Conservation (phyloP, 1,284 basidiomycete species). For the Tilletia indica region DNA sequence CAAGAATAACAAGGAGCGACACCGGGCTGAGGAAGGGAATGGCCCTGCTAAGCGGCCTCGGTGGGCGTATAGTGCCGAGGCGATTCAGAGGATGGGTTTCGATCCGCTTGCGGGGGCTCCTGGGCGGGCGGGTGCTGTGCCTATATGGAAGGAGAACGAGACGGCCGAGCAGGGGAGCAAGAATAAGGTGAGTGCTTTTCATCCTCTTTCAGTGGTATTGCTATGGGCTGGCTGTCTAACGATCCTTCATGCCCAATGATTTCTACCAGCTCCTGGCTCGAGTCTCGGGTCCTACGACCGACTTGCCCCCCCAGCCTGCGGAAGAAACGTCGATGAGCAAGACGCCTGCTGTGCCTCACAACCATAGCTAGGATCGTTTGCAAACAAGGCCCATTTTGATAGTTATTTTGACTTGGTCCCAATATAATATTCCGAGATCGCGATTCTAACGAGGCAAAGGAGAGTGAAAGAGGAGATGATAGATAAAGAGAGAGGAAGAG, state of each 20-base stretch:
- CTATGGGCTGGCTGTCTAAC: neutral
- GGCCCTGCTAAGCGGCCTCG: neutral
- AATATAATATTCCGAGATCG: too few relatives aligned
- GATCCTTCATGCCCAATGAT: neutral
- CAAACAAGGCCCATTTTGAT: too few relatives aligned
- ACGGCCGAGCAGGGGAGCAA: neutral
- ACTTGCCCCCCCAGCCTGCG: neutral
- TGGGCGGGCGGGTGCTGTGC: slow-evolving; percentile 12
- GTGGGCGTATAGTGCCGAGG: slow-evolving; percentile 20
- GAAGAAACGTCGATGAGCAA: neutral
- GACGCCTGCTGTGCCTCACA: too few relatives aligned
- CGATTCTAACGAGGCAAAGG: too few relatives aligned
- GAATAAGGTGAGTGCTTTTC: neutral
- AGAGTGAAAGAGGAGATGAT: too few relatives aligned
- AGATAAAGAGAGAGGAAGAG: too few relatives aligned
- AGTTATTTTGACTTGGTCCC: too few relatives aligned
- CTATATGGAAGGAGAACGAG: slow-evolving; percentile 16
- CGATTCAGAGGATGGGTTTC: slow-evolving; percentile 25
- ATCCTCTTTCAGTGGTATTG: neutral
- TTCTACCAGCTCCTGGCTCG: neutral
- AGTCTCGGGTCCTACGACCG: neutral
- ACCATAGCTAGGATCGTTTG: too few relatives aligned
- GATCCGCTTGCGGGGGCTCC: slow-evolving; percentile 23
- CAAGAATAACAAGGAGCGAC: slow-evolving; percentile 9
- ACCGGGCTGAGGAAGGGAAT: slow-evolving; percentile 11